These are phyloP conservation scores for Tremella mesenterica DNA, from an alignment of 768 basidiomycete genomes.

Conservation along the genomic window DNA sequence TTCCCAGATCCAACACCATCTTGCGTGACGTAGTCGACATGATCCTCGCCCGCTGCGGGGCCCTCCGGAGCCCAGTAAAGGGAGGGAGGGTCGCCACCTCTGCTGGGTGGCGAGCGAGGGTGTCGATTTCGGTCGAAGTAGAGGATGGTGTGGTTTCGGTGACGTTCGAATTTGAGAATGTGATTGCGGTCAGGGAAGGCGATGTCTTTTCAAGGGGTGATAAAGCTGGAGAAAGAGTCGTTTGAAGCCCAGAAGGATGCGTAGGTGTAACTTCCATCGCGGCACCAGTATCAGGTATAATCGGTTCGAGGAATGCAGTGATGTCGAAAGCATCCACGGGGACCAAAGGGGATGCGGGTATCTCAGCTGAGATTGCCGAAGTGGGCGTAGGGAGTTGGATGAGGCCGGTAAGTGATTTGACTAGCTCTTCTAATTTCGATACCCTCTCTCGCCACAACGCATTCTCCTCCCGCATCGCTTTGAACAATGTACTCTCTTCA, in stretches of 20 bases:
- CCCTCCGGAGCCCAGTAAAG: slow-evolving; percentile 8
- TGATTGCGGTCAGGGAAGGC: no score
- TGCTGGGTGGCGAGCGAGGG: slow-evolving; percentile 41
- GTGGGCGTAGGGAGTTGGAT: slow-evolving; percentile 6
- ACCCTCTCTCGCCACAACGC: slow-evolving; percentile 26
- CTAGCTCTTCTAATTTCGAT: slow-evolving; percentile 25
- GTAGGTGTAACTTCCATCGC: neutral
- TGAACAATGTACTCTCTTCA: slow-evolving; percentile 1
- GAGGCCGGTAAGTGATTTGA: slow-evolving; percentile 19
- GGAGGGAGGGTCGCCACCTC: slow-evolving; percentile 36
- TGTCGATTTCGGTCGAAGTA: slow-evolving; percentile 4
- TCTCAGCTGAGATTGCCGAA: neutral
- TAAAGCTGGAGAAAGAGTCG: slow-evolving; percentile 2
- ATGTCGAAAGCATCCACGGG: neutral
- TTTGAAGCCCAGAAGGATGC: neutral
- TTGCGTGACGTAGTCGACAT: no score
- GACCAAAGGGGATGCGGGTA: neutral
- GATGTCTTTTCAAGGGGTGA: neutral
- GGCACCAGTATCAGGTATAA: neutral
- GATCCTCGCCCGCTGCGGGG: slow-evolving; percentile 42
- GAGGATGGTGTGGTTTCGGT: no score
- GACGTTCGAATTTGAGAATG: no score
- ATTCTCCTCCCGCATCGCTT: slow-evolving; percentile 20
- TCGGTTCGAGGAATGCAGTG: neutral
- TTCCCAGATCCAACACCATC: slow-evolving; percentile 5